Evolutionary conservation across 495 filamentous ascomycete genomes (phyloP), one percentile per base, ranked within the genome.

Genomic region (Thozetella sp.): DNA sequence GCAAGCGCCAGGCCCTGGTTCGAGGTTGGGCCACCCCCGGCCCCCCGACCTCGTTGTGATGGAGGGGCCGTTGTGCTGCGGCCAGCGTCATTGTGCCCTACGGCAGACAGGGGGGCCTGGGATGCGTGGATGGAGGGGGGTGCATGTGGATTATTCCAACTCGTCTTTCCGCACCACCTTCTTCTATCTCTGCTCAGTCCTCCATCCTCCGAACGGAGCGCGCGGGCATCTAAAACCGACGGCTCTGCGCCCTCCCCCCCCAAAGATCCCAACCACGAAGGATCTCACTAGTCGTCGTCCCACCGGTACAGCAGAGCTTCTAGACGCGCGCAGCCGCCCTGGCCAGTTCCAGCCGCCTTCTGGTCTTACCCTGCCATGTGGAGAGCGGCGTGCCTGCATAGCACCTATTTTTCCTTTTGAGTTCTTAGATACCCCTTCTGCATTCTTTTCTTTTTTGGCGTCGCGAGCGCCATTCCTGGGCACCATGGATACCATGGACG

Each of bases 21-120:
- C 30, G 6, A 17, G 17, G 30, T 17, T 6, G 30, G 6, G 30
- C 9, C 30, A 6, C 30, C 30, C 6, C 17, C 30, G 9, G 17
- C 30, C 43, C 43, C 43, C 43, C 43, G 43, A 48, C n/a, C n/a
- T n/a, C n/a, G n/a, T n/a, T n/a, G n/a, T 48, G 43, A 19, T 48
- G 43, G 43, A 48, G 43, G 43, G 43, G 43, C 11, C 30, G 30
- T 15, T 6, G 30, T 48, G 43, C 43, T 48, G 43, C 43, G 43
- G 43, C n/a, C n/a, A 19, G n/a, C 43, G 3, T n/a, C 43, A 48
- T 11, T 11, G 43, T 13, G 10, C 12, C n/a, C 6, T 37, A 15
- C 15, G 15, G 6, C 30, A 15, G 15, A 37, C 30, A 37, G 30
- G 30, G 30, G 30, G 30, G 30, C n/a, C n/a, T n/a, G n/a, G 30